Conservation (phyloP, 208 protist species). For the Entamoeba dispar region DNA sequence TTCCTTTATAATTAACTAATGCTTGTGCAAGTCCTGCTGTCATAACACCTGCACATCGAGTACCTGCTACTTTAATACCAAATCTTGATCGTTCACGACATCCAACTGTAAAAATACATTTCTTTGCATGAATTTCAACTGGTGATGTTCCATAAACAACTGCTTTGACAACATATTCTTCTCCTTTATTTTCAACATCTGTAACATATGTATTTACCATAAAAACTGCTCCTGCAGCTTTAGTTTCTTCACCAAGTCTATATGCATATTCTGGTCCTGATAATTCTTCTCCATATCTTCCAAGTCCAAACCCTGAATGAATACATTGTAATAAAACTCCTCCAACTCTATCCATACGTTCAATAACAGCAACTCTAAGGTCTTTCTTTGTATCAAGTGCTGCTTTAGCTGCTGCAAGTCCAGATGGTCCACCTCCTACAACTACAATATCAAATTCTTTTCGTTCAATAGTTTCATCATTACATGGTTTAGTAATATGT, state of each 20-base stretch:
- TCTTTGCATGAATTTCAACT: not conserved
- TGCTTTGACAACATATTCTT: not conserved
- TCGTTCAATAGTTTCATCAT: not conserved
- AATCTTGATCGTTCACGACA: constrained; percentile 2
- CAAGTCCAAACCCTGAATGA: not conserved
- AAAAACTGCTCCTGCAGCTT: not conserved
- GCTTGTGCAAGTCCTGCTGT: constrained; percentile 13
- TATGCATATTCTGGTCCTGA: constrained; percentile 19
- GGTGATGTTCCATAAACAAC: not conserved
- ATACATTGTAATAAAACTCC: constrained; percentile 10
- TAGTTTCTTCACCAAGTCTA: not conserved
- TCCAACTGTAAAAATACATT: not conserved
- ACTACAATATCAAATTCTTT: constrained; percentile 13
- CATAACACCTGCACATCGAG: constrained; percentile 6
- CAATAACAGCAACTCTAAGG: not conserved
- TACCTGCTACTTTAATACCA: constrained; percentile 6
- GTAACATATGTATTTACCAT: constrained; percentile 5
- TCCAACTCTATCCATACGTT: not conserved
- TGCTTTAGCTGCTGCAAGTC: constrained; percentile 9
- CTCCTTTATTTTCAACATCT: not conserved
- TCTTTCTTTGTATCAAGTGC: not conserved
- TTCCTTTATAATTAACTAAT: not conserved
- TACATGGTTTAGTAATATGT: not conserved
- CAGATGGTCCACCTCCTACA: constrained; percentile 14
- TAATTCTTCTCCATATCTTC: not conserved